Evolutionary conservation across 305 asterid species (phyloP).

Genomic region (Rubia balearica): DNA sequence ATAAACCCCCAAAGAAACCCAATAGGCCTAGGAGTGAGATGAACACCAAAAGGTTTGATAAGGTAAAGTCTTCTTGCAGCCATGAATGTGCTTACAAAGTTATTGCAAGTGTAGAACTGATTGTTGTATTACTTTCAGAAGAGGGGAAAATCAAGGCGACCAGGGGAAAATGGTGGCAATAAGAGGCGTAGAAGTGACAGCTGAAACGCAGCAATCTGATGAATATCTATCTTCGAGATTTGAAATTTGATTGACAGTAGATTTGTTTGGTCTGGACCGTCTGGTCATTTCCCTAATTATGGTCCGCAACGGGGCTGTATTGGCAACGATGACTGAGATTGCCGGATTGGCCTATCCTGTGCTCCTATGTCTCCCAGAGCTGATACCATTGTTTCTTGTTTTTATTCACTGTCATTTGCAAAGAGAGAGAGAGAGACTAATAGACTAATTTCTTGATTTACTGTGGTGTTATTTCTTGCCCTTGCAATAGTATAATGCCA

Average conservation of each 20-base stretch:
- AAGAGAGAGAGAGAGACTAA: too few species aligned
- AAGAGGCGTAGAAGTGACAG: constrained; percentile 36
- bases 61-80: constrained; percentile 33
- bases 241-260: neutral
- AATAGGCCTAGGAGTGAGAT: constrained; percentile 33
- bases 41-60: constrained; percentile 33
- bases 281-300: neutral
- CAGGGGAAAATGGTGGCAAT: constrained; percentile 26
- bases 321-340: too few species aligned
- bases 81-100: constrained; percentile 2
- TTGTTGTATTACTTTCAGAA: constrained; percentile 22
- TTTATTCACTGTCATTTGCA: neutral
- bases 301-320: too few species aligned
- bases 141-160: constrained; percentile 24
- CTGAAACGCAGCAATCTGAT: constrained; percentile 18
- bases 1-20: constrained; percentile 31
- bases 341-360: constrained; percentile 1
- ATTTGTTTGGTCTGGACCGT: too few species aligned
- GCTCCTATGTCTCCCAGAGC: neutral
- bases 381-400: neutral
- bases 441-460: neutral
- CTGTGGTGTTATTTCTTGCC: neutral
- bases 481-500: too few species aligned
- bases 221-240: neutral
- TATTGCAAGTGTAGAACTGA: constrained; percentile 11